phyloP scores from a whole-genome alignment of 352 stramenopile genomes.

The Globisporangium camurandrum region DNA sequence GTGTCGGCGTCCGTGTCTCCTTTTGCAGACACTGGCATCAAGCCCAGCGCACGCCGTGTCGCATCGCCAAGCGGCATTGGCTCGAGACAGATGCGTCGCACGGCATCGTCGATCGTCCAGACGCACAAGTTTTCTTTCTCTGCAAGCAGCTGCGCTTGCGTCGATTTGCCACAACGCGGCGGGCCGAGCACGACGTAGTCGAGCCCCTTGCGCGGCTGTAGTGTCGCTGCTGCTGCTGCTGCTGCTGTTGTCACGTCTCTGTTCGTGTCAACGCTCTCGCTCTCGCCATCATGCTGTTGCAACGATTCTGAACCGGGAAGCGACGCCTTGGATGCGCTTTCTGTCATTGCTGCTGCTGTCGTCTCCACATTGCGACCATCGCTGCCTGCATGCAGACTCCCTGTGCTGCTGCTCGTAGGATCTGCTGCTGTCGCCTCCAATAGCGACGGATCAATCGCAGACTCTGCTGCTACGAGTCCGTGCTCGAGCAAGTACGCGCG shows the following conservation, averaged over 20 bases:
- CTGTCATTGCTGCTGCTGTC: neutral
- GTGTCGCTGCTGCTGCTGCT: neutral
- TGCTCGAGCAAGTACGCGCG: slow-evolving; percentile 48
- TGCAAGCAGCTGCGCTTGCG: slow-evolving; percentile 62
- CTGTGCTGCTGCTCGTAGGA: neutral
- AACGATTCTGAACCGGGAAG: neutral
- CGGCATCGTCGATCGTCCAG: slow-evolving; percentile 70
- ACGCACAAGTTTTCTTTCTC: slow-evolving; percentile 61
- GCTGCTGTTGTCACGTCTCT: too few relatives aligned
- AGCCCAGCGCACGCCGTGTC: slow-evolving; percentile 25
- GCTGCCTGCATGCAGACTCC: neutral
- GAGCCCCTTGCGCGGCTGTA: slow-evolving; percentile 24
- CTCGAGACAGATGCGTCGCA: slow-evolving; percentile 30
- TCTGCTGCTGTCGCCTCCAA: neutral
- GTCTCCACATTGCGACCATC: too few relatives aligned
- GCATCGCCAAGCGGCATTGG: slow-evolving; percentile 30
- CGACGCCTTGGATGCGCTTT: neutral
- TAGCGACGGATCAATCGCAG: neutral
- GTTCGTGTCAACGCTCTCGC: too few relatives aligned
- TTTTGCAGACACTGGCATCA: slow-evolving; percentile 9
- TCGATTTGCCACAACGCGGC: slow-evolving; percentile 68
- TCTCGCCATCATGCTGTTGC: neutral
- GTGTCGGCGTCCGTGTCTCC: too few relatives aligned
- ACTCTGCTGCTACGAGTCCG: slow-evolving; percentile 18
- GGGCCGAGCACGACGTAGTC: slow-evolving; percentile 85